These are phyloP conservation scores for Ceratocystiopsis sp. DNA, from an alignment of 2,329 filamentous ascomycete species.

Conservation along the genomic window DNA sequence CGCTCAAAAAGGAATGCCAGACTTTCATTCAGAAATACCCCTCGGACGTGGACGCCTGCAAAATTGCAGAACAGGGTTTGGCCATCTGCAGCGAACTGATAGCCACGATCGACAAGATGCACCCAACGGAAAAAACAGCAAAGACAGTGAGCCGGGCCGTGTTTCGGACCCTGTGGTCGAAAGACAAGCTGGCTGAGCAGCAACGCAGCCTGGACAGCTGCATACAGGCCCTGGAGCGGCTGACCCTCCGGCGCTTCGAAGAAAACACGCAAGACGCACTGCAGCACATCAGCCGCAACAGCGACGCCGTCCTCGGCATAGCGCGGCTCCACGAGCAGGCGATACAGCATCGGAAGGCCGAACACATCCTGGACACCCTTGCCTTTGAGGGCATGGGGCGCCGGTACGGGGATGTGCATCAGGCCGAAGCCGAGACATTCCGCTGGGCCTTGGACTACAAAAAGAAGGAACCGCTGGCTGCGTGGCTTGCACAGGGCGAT, in stretches of 20 bases:
- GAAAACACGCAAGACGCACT: no score
- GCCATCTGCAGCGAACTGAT: no score
- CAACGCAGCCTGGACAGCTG: not conserved
- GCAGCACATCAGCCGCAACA: not conserved
- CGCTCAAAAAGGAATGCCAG: no score
- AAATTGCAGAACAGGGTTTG: no score
- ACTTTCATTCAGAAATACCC: no score
- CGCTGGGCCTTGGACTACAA: not conserved
- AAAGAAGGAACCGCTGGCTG: not conserved
- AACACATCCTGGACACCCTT: not conserved
- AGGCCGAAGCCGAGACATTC: not conserved
- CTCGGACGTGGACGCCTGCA: no score
- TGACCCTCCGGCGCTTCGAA: no score
- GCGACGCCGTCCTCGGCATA: not conserved
- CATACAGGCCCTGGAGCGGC: not conserved
- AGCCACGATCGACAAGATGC: no score
- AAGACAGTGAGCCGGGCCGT: no score
- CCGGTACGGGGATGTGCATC: not conserved
- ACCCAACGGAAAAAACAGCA: no score
- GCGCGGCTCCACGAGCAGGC: not conserved
- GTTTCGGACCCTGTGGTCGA: not conserved
- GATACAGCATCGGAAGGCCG: not conserved
- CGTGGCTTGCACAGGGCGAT: not conserved
- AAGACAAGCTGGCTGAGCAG: not conserved
- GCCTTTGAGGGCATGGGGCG: not conserved